Evolutionary conservation across 768 basidiomycete genomes (phyloP), one percentile per base, ranked within the genome.

Genomic region (Wakefieldia striispora): DNA sequence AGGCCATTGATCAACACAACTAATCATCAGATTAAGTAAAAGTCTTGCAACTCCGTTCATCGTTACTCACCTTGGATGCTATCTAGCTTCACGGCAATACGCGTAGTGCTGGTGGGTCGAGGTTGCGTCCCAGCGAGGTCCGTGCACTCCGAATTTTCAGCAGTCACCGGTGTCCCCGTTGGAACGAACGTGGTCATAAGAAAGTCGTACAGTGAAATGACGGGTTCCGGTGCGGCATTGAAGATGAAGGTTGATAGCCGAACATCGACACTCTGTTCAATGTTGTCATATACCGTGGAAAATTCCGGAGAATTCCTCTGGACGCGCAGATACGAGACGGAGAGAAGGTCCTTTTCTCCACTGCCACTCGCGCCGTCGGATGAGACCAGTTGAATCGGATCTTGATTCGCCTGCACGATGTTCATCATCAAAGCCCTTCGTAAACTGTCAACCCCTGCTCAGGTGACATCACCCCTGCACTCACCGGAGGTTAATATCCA

Each of bases 111-210:
- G 38, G 67, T 40, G 2, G 63, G 44, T 38, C 17, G 56, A 19
- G 52, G 48, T 42, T 31, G 47, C 38, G 7, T 34, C n/a, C 16
- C 43, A 1, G 38, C 34, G 11, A 43, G 35, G 31, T 29, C 53
- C 1, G 16, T 27, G 27, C 55, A 36, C 42, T 60, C 63, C 16
- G 27, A 40, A 43, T 34, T 41, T 37, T 54, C 51, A 6, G 45
- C 36, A 20, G 49, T 48, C 17, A 36, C 40, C 12, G 57, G 46
- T 34, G 51, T 47, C 12, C 56, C 46, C 34, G 40, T 62, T 9
- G 87, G 82, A 10, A 92, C 89, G 68, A 99, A 99, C 0, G 97
- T 97, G 3, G 89, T 87, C 87, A 99, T 95, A 68, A 99, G 82
- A 72, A 95, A 97, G 70, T 98, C 94, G 69, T 97, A 98, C 19